These are phyloP conservation scores for Pichia occidentalis DNA, from an alignment of 805 yeast genomes.

Conservation along the genomic window DNA sequence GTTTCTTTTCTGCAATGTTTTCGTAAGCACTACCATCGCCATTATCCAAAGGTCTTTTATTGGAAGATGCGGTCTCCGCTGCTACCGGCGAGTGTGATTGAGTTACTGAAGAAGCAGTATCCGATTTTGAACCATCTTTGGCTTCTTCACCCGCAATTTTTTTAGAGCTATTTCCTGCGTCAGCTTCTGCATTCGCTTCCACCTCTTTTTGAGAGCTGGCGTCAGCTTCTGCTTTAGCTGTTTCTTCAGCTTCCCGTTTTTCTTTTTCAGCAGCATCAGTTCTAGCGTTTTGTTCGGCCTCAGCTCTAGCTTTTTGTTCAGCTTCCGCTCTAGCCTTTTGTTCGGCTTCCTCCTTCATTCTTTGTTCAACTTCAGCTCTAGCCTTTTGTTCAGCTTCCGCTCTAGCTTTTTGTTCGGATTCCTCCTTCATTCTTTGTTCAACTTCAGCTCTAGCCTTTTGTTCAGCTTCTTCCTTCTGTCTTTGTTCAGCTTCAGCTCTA, in stretches of 20 bases:
- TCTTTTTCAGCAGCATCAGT: background rate
- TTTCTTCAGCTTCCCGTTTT: background rate
- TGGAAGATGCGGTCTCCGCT: constrained; percentile 16
- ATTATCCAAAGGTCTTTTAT: constrained; percentile 1
- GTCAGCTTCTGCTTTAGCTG: background rate
- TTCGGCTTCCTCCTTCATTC: constrained; percentile 1
- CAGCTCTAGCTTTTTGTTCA: background rate
- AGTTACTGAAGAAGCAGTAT: no score
- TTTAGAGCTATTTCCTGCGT: background rate
- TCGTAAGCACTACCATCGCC: no score
- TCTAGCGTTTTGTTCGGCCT: background rate
- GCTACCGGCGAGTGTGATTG: constrained; percentile 3
- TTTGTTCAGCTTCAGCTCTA: background rate
- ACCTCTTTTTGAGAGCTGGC: no score
- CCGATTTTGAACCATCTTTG: no score
- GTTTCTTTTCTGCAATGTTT: constrained; percentile 3
- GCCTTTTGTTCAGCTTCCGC: no score
- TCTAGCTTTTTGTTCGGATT: background rate
- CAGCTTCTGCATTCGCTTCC: no score
- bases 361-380: constrained; percentile 2
- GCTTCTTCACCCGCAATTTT: background rate
- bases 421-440: constrained; percentile 2
- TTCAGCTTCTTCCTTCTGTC: background rate
- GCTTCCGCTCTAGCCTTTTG: background rate
- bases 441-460: background rate